phyloP scores from a whole-genome alignment of 2,329 filamentous ascomycete species.

The Ascosphaera apis region DNA sequence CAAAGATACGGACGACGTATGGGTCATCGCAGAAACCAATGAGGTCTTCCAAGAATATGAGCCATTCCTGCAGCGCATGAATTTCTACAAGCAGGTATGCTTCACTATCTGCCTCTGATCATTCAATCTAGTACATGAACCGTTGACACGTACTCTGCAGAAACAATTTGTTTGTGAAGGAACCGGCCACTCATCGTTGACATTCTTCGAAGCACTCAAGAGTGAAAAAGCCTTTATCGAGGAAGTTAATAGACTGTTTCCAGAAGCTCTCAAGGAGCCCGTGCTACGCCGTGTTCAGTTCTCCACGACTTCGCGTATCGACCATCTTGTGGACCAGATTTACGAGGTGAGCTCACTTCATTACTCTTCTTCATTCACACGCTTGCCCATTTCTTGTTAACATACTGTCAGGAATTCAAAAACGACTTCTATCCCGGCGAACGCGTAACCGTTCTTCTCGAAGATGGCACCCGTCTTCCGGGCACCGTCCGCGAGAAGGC shows the following conservation, averaged over 20 bases:
- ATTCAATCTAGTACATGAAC: conserved; percentile 2
- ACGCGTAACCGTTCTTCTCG: conserved; percentile 48
- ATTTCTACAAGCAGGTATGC: conserved; percentile 73
- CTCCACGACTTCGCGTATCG: conserved; percentile 68
- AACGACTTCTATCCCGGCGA: conserved; percentile 81
- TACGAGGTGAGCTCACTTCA: conserved; percentile 16
- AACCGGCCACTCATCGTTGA: conserved; percentile 73
- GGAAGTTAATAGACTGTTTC: conserved; percentile 79
- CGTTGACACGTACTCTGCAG: conserved; percentile 20
- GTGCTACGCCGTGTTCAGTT: conserved; percentile 83
- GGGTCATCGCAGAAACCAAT: conserved; percentile 71
- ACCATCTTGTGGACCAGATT: conserved; percentile 40
- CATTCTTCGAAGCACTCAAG: conserved; percentile 76
- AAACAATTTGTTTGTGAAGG: conserved; percentile 89
- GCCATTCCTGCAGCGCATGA: conserved; percentile 61
- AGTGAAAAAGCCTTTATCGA: conserved; percentile 44
- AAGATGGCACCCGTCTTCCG: conserved; percentile 44
- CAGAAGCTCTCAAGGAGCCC: conserved; percentile 72
- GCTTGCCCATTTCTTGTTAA: conserved; percentile 5
- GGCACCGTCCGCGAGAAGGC: conserved; percentile 71
- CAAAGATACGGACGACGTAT: conserved; percentile 36
- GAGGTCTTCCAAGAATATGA: conserved; percentile 83
- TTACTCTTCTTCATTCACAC: not conserved
- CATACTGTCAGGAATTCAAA: conserved; percentile 41
- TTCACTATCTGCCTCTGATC: not conserved